Conservation (phyloP, 2,329 filamentous ascomycete species). For the Ophiostoma fasciatum region DNA sequence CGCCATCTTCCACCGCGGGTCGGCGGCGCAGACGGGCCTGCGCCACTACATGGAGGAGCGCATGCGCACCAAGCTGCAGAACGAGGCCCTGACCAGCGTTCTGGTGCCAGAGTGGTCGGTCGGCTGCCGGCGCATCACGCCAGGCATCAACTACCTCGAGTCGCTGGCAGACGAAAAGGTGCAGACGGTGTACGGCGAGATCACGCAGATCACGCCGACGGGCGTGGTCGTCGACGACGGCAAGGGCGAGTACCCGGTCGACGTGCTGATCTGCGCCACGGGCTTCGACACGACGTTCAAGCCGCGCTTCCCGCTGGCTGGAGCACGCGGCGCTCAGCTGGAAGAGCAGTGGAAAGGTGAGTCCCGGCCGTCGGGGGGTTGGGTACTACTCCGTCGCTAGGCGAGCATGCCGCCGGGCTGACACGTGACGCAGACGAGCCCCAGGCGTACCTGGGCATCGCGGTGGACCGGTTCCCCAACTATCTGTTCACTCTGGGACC, state of each 20-base stretch:
- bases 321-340: conserved; percentile 2
- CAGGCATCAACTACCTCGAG: conserved; percentile 26
- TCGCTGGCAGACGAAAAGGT: conserved; percentile 28
- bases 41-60: conserved; percentile 23
- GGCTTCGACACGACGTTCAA: conserved; percentile 20
- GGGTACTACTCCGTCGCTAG: too few relatives aligned
- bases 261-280: conserved; percentile 21
- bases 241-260: conserved; percentile 13
- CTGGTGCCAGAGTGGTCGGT: conserved; percentile 28
- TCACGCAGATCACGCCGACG: conserved; percentile 16
- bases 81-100: conserved; percentile 15
- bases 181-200: conserved; percentile 21
- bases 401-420: too few relatives aligned
- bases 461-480: conserved; percentile 18
- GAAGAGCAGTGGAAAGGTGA: conserved; percentile 19
- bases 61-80: conserved; percentile 22
- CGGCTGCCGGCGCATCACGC: conserved; percentile 27
- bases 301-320: conserved; percentile 17
- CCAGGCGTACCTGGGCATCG: conserved; percentile 10
- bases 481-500: conserved; percentile 14
- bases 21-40: conserved; percentile 18
- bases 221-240: conserved; percentile 18
- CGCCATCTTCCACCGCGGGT: conserved; percentile 1
- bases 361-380: conserved; percentile 16
- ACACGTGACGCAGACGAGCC: too few relatives aligned